phyloP scores from a whole-genome alignment of 257 asterid species.

The Fraxinus excelsior region DNA sequence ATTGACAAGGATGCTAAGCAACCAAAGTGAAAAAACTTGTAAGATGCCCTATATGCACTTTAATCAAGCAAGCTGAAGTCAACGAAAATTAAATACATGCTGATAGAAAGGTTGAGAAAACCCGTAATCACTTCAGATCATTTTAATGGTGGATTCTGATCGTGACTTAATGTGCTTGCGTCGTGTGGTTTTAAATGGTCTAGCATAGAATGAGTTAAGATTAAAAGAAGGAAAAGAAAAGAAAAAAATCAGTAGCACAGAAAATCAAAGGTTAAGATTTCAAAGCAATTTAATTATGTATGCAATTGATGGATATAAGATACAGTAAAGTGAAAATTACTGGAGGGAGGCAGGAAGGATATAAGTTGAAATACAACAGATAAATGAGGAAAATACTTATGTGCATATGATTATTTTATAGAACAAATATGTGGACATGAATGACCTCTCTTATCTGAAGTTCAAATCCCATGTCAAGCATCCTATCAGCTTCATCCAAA shows the following conservation, averaged over 20 bases:
- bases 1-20: background rate
- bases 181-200: background rate
- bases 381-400: background rate
- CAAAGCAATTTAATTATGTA: background rate
- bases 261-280: background rate
- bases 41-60: background rate
- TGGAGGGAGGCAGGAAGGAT: background rate
- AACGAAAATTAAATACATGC: background rate
- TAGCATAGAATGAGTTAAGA: background rate
- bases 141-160: background rate
- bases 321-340: background rate
- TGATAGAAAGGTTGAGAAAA: background rate
- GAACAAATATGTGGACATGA: background rate
- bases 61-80: background rate
- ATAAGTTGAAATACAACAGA: conserved; percentile 8
- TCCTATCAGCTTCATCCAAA: conserved; percentile 92
- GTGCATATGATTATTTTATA: background rate
- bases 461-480: conserved; percentile 98
- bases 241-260: background rate
- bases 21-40: background rate
- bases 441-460: conserved; percentile 92
- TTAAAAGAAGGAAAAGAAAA: background rate
- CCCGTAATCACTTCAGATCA: background rate
- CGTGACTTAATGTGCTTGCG: background rate
- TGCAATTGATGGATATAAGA: background rate